phyloP scores from a whole-genome alignment of 2,329 filamentous ascomycete genomes.

The Orbilia quercus region DNA sequence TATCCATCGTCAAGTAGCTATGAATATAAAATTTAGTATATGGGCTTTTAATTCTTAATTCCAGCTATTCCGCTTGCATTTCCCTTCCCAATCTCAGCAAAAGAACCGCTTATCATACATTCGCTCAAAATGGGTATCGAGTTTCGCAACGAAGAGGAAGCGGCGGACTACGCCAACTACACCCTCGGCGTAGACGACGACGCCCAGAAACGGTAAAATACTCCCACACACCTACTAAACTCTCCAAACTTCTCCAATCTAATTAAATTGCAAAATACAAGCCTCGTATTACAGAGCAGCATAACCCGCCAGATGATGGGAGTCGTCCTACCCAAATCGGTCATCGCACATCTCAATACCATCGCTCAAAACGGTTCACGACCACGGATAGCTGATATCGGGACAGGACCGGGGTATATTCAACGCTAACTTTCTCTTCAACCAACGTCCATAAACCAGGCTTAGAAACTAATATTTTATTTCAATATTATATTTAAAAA shows the following conservation, averaged over 20 bases:
- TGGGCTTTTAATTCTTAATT: too few species aligned
- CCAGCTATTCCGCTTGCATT: not conserved
- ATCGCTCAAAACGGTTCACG: constrained; percentile 19
- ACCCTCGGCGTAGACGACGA: constrained; percentile 28
- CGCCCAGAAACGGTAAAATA: constrained; percentile 35
- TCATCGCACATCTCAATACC: constrained; percentile 8
- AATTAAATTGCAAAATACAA: constrained; percentile 1
- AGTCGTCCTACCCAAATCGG: constrained; percentile 9
- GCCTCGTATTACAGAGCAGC: constrained; percentile 26
- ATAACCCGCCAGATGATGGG: constrained; percentile 40
- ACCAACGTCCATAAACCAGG: too few species aligned
- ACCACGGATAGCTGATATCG: constrained; percentile 25
- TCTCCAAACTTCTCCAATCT: too few species aligned
- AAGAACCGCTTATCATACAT: too few species aligned
- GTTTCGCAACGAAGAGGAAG: constrained; percentile 24
- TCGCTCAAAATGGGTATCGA: constrained; percentile 22
- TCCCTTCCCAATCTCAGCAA: not conserved
- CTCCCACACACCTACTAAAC: too few species aligned
- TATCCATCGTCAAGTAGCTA: too few species aligned
- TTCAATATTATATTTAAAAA: too few species aligned
- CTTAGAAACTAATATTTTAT: too few species aligned
- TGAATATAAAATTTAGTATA: too few species aligned
- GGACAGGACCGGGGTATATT: constrained; percentile 27
- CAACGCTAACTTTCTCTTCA: too few species aligned
- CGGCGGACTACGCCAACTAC: constrained; percentile 33